These are phyloP conservation scores for Phytophthora niederhauseri DNA, from an alignment of 352 stramenopile species.

Conservation along the genomic window DNA sequence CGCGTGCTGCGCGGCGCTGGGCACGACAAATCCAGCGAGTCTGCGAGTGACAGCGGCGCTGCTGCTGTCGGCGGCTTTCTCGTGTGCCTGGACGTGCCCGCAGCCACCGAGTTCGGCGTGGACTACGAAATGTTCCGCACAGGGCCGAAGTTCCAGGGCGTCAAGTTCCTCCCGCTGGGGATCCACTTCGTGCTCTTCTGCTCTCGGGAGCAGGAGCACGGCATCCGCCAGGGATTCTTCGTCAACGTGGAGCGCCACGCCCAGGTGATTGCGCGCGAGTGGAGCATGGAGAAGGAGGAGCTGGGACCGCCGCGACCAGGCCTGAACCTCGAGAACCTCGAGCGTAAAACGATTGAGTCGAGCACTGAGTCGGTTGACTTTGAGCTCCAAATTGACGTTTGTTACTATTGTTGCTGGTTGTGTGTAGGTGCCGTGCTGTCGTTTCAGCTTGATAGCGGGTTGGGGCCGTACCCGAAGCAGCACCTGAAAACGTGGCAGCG, in stretches of 20 bases:
- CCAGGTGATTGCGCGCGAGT: constrained; percentile 80
- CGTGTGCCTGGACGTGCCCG: constrained; percentile 84
- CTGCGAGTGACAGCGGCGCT: not conserved
- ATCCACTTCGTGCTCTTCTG: constrained; percentile 87
- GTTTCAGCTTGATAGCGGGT: constrained; percentile 82
- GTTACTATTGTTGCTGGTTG: constrained; percentile 3
- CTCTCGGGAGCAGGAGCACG: constrained; percentile 75
- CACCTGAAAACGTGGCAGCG: constrained; percentile 74
- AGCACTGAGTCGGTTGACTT: not conserved
- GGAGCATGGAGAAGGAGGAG: constrained; percentile 81
- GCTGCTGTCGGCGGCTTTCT: constrained; percentile 66
- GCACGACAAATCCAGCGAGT: not conserved
- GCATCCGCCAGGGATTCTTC: constrained; percentile 87
- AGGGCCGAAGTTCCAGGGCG: constrained; percentile 75
- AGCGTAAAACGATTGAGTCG: constrained; percentile 48
- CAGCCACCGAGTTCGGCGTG: constrained; percentile 80
- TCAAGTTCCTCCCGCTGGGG: constrained; percentile 86
- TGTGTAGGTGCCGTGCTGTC: constrained; percentile 60
- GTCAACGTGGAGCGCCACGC: constrained; percentile 58
- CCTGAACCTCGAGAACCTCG: constrained; percentile 73
- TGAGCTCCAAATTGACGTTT: not conserved
- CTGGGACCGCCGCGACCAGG: constrained; percentile 55
- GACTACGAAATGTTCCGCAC: constrained; percentile 90
- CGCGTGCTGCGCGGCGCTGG: constrained; percentile 38
- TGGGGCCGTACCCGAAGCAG: constrained; percentile 82